These are phyloP conservation scores for Fomitopsis pinicola DNA, from an alignment of 1,284 basidiomycete genomes.

Conservation along the genomic window DNA sequence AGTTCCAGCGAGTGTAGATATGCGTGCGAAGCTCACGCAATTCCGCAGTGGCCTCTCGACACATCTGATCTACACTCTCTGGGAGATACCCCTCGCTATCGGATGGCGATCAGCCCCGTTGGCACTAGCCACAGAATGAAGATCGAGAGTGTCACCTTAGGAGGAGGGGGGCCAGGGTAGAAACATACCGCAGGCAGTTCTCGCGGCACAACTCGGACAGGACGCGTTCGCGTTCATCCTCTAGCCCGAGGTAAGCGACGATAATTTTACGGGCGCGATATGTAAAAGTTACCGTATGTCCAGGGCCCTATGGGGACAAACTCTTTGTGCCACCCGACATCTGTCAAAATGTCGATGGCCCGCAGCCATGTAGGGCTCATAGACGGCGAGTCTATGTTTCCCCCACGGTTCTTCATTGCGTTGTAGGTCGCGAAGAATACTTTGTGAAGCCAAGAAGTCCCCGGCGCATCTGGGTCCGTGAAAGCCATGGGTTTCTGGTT, in stretches of 20 bases:
- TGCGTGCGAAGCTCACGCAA: slow-evolving; percentile 25
- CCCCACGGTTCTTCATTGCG: slow-evolving; percentile 31
- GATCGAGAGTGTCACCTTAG: slow-evolving; percentile 19
- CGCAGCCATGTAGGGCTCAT: slow-evolving; percentile 31
- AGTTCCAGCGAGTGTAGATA: slow-evolving; percentile 30
- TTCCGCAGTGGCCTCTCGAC: slow-evolving; percentile 26
- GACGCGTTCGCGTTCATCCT: slow-evolving; percentile 22
- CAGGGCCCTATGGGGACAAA: slow-evolving; percentile 34
- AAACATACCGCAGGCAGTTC: slow-evolving; percentile 27
- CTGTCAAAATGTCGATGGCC: slow-evolving; percentile 25
- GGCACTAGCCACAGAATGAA: background rate
- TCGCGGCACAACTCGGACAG: slow-evolving; percentile 30
- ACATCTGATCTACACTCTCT: slow-evolving; percentile 28
- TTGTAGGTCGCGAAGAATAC: slow-evolving; percentile 31
- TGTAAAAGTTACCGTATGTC: slow-evolving; percentile 22
- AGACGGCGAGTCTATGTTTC: slow-evolving; percentile 25
- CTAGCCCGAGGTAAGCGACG: slow-evolving; percentile 2
- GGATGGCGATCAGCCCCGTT: background rate
- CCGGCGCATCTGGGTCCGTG: slow-evolving; percentile 21
- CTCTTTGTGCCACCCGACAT: slow-evolving; percentile 30
- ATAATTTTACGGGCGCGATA: background rate
- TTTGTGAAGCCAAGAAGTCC: slow-evolving; percentile 27
- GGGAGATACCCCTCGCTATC: slow-evolving; percentile 29
- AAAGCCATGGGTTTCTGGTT: slow-evolving; percentile 23
- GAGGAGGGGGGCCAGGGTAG: slow-evolving; percentile 26